These are phyloP conservation scores for Ambrosiella beaveri DNA, from an alignment of 2,329 filamentous ascomycete genomes.

Conservation along the genomic window DNA sequence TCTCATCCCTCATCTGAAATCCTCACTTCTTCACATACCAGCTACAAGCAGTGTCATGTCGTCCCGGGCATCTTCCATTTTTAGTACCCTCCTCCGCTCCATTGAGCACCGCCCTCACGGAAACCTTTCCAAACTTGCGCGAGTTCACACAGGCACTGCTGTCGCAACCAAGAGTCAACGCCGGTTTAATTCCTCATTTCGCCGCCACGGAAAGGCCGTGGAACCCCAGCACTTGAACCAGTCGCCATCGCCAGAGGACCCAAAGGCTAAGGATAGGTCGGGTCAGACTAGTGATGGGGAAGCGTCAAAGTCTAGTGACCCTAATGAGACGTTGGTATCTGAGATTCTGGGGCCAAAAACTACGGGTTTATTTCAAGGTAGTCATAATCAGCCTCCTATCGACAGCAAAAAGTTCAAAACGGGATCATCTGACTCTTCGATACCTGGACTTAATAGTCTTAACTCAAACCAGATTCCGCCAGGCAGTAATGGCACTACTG, in stretches of 20 bases:
- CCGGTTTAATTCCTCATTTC: conserved; percentile 5
- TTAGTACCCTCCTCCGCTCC: not conserved
- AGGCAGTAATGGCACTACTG: not conserved
- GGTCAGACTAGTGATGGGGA: not conserved
- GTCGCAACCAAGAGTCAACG: not conserved
- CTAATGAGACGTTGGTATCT: not conserved
- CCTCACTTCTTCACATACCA: not conserved
- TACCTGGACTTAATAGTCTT: not conserved
- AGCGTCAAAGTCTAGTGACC: not conserved
- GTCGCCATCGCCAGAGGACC: not conserved
- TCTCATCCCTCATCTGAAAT: not conserved
- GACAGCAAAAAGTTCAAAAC: not conserved
- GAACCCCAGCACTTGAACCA: conserved; percentile 1
- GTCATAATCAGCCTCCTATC: not conserved
- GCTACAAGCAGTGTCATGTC: not conserved
- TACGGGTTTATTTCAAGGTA: not conserved
- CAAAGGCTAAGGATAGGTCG: not conserved
- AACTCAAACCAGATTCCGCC: not conserved
- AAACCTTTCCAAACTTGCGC: too few relatives aligned
- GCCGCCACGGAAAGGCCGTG: conserved; percentile 14
- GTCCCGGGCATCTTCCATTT: not conserved
- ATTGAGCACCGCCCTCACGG: not conserved
- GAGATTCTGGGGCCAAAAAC: not conserved
- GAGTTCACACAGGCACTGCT: not conserved
- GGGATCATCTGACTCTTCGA: not conserved